These are phyloP conservation scores for Tagetes erecta DNA, from an alignment of 129 eudicot species.

Conservation along the genomic window DNA sequence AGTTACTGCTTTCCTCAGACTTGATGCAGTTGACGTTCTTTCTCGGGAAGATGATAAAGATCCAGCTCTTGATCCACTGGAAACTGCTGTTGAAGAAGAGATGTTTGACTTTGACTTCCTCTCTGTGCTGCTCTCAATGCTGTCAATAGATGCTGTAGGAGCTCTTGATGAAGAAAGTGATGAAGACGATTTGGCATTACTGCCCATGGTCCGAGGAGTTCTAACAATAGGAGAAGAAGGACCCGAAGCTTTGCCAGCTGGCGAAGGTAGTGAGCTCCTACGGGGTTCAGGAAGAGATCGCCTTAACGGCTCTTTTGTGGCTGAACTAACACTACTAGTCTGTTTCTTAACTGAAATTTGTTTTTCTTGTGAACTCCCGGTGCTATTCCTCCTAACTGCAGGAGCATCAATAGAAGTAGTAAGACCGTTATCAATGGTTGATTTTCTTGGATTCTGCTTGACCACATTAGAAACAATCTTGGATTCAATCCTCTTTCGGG, in stretches of 20 bases:
- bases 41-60: slow-evolving; percentile 55
- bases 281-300: slow-evolving; percentile 72
- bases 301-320: slow-evolving; percentile 58
- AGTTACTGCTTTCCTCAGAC: slow-evolving; percentile 58
- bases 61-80: slow-evolving; percentile 60
- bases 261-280: slow-evolving; percentile 55
- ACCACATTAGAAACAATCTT: slow-evolving; percentile 36
- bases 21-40: slow-evolving; percentile 55
- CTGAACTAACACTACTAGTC: slow-evolving; percentile 36
- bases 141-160: slow-evolving; percentile 63
- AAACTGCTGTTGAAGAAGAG: slow-evolving; percentile 49
- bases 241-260: slow-evolving; percentile 39
- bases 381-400: slow-evolving; percentile 74
- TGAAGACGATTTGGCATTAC: slow-evolving; percentile 41
- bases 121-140: slow-evolving; percentile 52
- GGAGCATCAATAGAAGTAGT: slow-evolving; percentile 52
- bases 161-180: slow-evolving; percentile 57
- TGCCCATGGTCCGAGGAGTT: slow-evolving; percentile 41
- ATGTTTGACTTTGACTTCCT: slow-evolving; percentile 53
- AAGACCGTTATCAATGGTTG: slow-evolving; percentile 38
- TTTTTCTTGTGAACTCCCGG: slow-evolving; percentile 73
- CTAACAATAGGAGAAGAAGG: slow-evolving; percentile 57
- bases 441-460: slow-evolving; percentile 41
- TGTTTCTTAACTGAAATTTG: slow-evolving; percentile 45
- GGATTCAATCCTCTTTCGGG: slow-evolving; percentile 51